Base-by-base conservation (phyloP, 345 rosid species). In the Melaleuca quinquenervia region DNA sequence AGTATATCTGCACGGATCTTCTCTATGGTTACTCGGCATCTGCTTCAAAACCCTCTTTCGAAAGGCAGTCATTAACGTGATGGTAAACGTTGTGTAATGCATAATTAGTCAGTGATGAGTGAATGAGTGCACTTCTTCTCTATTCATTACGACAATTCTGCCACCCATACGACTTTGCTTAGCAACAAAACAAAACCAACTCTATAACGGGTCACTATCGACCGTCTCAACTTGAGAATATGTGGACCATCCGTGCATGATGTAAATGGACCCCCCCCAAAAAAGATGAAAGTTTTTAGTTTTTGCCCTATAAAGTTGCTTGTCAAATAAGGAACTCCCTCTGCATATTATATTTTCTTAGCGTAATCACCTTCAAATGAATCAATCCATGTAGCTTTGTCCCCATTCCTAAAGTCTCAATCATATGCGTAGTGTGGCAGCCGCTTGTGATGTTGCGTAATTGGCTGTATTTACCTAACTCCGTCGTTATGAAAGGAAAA, bases 391-490 rank as follows among this genome's bases (percentile, higher is more conserved):
- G 48, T 36, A 70, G 48, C 80, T 70, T 70, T 36, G 80, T 82
- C 15, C 78, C 80, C 13, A 20, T 32, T 36, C 26, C 48, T 50
- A 51, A 54, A 78, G 83, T 52, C 83, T 76, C 87, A 82, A 85
- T 87, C 82, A 85, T 86, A 36, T 21, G 48, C 48, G 18, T 5
- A 36, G 48, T 3, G 52, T 22, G 54, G 26, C 86, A 29, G 60
- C 86, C 83, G 22, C 85, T 62, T 20, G 84, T 86, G 50, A 82
- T 78, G 56, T 82, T 82, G 80, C 48, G 36, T 50, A 41, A 53
- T 82, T 82, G 82, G 87, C 32, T 56, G 50, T 75, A 60, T 88
- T 75, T 44, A 74, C 89, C 89, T 49, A 82, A 82, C 89, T 82
- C 24, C 50, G 27, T 60, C 32, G 70, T 41, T n/a, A 3, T 50